Evolutionary conservation across 768 basidiomycete species (phyloP).

Genomic region (Agaricus sinodeliciosus): DNA sequence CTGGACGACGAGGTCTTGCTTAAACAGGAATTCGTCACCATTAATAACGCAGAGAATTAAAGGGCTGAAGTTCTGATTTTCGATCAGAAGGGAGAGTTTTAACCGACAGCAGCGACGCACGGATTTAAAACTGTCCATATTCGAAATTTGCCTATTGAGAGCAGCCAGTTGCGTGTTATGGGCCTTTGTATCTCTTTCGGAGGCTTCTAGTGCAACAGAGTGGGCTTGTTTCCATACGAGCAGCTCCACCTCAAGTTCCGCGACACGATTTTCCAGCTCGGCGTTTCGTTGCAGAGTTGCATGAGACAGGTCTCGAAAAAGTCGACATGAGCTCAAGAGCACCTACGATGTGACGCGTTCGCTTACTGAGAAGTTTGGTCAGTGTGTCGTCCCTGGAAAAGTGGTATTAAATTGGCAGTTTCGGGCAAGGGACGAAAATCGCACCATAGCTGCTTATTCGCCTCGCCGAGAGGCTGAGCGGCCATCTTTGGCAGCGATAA

Average conservation of each 20-base stretch:
- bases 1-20: slow-evolving; percentile 47
- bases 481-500: slow-evolving; percentile 42
- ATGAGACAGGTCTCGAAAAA: slow-evolving; percentile 48
- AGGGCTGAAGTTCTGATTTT: slow-evolving; percentile 48
- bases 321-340: background rate
- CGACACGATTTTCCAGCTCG: slow-evolving; percentile 57
- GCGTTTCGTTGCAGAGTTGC: slow-evolving; percentile 57
- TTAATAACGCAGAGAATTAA: slow-evolving; percentile 73
- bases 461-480: slow-evolving; percentile 48
- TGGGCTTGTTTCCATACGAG: slow-evolving; percentile 69
- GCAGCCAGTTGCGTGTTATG: slow-evolving; percentile 63
- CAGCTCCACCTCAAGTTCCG: slow-evolving; percentile 65
- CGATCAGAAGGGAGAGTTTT: background rate
- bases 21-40: slow-evolving; percentile 66
- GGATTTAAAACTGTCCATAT: slow-evolving; percentile 46
- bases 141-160: slow-evolving; percentile 58
- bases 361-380: slow-evolving; percentile 50
- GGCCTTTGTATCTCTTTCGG: slow-evolving; percentile 56
- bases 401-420: slow-evolving; percentile 3
- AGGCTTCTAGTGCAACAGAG: slow-evolving; percentile 51
- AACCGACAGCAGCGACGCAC: slow-evolving; percentile 18
- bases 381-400: slow-evolving; percentile 59
- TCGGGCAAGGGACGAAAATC: slow-evolving; percentile 15
- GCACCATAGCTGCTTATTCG: slow-evolving; percentile 61
- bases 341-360: background rate